phyloP scores from a whole-genome alignment of 495 filamentous ascomycete species.

The Podospora pseudoanserina region DNA sequence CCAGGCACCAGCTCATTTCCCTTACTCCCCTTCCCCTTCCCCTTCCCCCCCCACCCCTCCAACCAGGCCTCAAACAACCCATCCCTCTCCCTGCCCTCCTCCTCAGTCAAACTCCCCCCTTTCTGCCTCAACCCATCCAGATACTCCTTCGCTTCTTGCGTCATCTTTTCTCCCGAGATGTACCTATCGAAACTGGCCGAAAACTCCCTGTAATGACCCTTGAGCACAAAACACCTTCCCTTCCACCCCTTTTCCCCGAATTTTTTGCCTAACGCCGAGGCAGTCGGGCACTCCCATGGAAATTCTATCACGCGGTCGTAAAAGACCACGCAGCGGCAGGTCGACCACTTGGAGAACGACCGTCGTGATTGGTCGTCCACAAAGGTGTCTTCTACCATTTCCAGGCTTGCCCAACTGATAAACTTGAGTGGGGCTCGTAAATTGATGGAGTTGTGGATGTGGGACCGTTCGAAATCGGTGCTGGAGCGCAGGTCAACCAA shows the following conservation, averaged over 20 bases:
- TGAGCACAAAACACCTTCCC: slow-evolving; percentile 46
- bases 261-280: slow-evolving; percentile 39
- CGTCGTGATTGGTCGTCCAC: slow-evolving; percentile 43
- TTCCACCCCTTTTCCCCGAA: slow-evolving; percentile 41
- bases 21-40: slow-evolving; percentile 30
- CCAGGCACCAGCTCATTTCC: slow-evolving; percentile 34
- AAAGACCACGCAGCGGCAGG: slow-evolving; percentile 45
- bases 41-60: slow-evolving; percentile 34
- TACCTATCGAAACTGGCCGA: slow-evolving; percentile 44
- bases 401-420: slow-evolving; percentile 27
- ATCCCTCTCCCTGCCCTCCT: slow-evolving; percentile 15
- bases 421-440: slow-evolving; percentile 44
- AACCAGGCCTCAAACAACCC: not conserved
- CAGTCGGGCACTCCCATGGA: slow-evolving; percentile 45
- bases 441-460: slow-evolving; percentile 47
- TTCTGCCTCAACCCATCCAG: slow-evolving; percentile 36
- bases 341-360: slow-evolving; percentile 44
- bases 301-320: slow-evolving; percentile 46
- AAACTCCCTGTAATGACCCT: slow-evolving; percentile 49
- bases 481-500: slow-evolving; percentile 45
- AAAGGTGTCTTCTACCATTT: slow-evolving; percentile 48
- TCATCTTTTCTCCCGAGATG: slow-evolving; percentile 41
- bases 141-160: slow-evolving; percentile 39
- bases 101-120: slow-evolving; percentile 29
- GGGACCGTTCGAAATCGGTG: slow-evolving; percentile 43